Base-by-base conservation (phyloP, 2,329 filamentous ascomycete species). In the Xylaria sp. region DNA sequence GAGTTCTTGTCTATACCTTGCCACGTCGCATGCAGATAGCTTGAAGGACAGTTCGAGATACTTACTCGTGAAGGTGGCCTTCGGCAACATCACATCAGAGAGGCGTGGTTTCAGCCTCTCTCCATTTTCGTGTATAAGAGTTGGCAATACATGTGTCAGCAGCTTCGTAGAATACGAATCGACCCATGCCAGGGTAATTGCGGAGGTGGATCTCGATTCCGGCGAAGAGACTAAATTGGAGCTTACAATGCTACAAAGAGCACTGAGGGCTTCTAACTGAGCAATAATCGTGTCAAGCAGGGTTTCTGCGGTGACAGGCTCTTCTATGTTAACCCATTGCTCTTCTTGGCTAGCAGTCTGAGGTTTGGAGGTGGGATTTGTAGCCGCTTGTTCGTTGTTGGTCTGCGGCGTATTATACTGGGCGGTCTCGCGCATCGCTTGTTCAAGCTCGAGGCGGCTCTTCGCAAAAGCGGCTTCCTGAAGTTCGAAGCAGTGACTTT, bases 211-310 rank as follows among this genome's bases (percentile, higher is more conserved):
- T 19, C 4, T 15, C 2, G 25, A 33, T 11, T 21, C 31, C 2
- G 40, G 47, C 21, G 56, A 41, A 33, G 43, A 46, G 10, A 33
- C 31, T n/a, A 56, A 31, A 35, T 69, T 64, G 10, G 65, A 82
- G 59, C 67, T 81, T 68, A 79, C 73, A 37, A 85, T 73, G 64
- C 79, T 79, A 70, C 81, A 85, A 54, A 82, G 78, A 40, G 75
- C 82, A 60, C 77, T 85, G 71, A 80, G 81, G 48, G 76, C 83
- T 67, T 78, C 85, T 52, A 91, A 74, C 64, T 89, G 86, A 4
- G 88, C 87, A 31, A 90, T 79, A 13, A 87, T 81, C 0, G 88
- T 91, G 63, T 92, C 90, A 1, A 91, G 77, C 6, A 92, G 81
- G 1, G 86, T 86, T 48, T 82, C 80, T 25, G 85, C 82, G 1